Conservation (phyloP, 1,284 basidiomycete species). For the Paramarasmius palmivorus region DNA sequence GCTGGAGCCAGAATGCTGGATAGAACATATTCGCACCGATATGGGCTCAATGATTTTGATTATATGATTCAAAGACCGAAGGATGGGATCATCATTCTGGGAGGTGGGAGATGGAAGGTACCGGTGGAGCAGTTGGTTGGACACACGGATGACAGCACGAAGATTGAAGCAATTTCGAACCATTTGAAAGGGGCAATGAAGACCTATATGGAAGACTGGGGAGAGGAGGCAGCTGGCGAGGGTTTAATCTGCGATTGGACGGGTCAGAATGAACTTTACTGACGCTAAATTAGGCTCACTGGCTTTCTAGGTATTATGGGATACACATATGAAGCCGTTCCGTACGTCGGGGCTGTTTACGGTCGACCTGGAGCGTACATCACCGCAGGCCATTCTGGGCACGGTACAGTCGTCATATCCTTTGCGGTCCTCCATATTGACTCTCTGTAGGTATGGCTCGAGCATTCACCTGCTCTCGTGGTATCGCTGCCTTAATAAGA, state of each 20-base stretch:
- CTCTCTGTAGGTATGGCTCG: conserved; percentile 25
- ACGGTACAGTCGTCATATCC: conserved; percentile 17
- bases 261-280: conserved; percentile 12
- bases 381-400: conserved; percentile 28
- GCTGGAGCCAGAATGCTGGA: conserved; percentile 21
- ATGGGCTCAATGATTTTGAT: conserved; percentile 20
- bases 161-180: conserved; percentile 20
- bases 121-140: conserved; percentile 21
- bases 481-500: conserved; percentile 24
- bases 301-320: conserved; percentile 22
- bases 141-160: conserved; percentile 25
- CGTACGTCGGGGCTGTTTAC: conserved; percentile 27
- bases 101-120: conserved; percentile 22
- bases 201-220: conserved; percentile 20
- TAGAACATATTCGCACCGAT: conserved; percentile 19
- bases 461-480: conserved; percentile 25
- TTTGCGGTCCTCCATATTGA: background rate
- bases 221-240: conserved; percentile 24
- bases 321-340: conserved; percentile 27
- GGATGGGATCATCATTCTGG: conserved; percentile 28
- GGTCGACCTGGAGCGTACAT: conserved; percentile 26
- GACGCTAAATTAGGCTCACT: background rate
- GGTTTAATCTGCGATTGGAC: conserved; percentile 27
- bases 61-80: conserved; percentile 28
- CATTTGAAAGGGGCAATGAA: conserved; percentile 18